Evolutionary conservation across 2,329 filamentous ascomycete species (phyloP).

Genomic region (Anthostomella pinea): DNA sequence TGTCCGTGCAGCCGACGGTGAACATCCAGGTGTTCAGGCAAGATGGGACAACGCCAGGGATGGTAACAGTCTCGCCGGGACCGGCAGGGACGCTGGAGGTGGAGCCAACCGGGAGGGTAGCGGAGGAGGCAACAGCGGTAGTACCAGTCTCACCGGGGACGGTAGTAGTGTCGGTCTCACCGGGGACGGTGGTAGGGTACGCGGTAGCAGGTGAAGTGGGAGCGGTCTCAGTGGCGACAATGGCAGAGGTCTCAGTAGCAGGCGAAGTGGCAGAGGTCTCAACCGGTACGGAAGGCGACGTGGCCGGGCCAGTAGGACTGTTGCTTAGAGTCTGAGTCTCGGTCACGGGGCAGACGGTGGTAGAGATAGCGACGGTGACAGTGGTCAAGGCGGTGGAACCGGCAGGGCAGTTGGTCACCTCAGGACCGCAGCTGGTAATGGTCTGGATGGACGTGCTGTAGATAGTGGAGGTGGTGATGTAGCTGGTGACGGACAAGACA

Average conservation of each 20-base stretch:
- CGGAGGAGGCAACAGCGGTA: constrained; percentile 25
- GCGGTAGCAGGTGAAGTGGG: constrained; percentile 8
- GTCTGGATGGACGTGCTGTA: constrained; percentile 49
- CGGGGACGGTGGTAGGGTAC: constrained; percentile 10
- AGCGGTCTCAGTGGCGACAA: constrained; percentile 6
- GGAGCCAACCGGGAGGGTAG: constrained; percentile 30
- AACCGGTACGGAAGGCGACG: constrained; percentile 1
- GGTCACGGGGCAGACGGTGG: constrained; percentile 61
- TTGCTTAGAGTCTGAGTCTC: constrained; percentile 48
- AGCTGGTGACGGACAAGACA: constrained; percentile 34
- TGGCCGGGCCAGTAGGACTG: constrained; percentile 26
- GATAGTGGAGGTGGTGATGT: constrained; percentile 47
- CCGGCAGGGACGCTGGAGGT: constrained; percentile 27
- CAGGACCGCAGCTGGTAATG: constrained; percentile 50
- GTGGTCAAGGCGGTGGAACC: constrained; percentile 47
- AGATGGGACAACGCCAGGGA: constrained; percentile 73
- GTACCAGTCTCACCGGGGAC: constrained; percentile 16
- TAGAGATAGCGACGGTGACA: constrained; percentile 54
- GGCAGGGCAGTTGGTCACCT: constrained; percentile 47
- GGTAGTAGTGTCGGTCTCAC: constrained; percentile 11
- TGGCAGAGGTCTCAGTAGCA: constrained; percentile 17
- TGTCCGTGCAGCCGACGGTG: constrained; percentile 71
- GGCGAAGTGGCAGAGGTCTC: constrained; percentile 7
- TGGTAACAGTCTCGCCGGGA: constrained; percentile 47
- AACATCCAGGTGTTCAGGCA: constrained; percentile 92